Conservation (phyloP, 352 stramenopile genomes). For the Phytophthora kernoviae region DNA sequence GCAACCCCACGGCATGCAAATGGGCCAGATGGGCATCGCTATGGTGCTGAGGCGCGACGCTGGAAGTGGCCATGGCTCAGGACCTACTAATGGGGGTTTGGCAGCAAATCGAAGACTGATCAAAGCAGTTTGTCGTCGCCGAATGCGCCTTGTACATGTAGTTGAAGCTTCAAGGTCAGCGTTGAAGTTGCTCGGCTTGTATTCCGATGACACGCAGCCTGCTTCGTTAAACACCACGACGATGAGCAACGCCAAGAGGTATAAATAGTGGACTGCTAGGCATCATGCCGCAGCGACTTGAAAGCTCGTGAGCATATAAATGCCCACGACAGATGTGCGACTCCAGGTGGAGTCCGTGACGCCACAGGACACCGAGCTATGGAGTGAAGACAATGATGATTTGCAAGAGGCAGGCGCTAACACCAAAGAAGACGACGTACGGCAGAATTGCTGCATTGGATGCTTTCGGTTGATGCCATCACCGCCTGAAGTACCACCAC, state of each 20-base stretch:
- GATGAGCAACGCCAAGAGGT: background rate
- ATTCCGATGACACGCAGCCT: slow-evolving; percentile 24
- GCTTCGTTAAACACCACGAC: slow-evolving; percentile 5
- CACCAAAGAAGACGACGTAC: background rate
- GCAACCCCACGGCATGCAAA: slow-evolving; percentile 27
- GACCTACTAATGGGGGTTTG: slow-evolving; percentile 1
- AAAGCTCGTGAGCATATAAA: background rate
- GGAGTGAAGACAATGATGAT: background rate
- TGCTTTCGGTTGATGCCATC: slow-evolving; percentile 42
- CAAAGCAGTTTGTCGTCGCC: background rate
- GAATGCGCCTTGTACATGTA: background rate
- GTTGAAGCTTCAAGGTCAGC: slow-evolving; percentile 20
- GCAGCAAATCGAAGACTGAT: slow-evolving; percentile 28
- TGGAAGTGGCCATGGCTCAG: slow-evolving; percentile 33
- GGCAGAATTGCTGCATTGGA: slow-evolving; percentile 32
- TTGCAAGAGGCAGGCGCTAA: background rate
- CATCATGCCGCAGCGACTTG: background rate
- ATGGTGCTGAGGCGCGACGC: slow-evolving; percentile 33
- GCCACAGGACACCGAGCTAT: background rate
- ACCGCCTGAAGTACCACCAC: slow-evolving; percentile 6
- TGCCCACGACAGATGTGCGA: background rate
- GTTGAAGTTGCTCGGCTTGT: slow-evolving; percentile 26
- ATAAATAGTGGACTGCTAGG: background rate
- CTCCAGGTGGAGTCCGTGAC: background rate
- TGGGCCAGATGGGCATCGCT: slow-evolving; percentile 32